These are phyloP conservation scores for Lophiostoma macrostomum DNA, from an alignment of 495 filamentous ascomycete genomes.

Conservation along the genomic window DNA sequence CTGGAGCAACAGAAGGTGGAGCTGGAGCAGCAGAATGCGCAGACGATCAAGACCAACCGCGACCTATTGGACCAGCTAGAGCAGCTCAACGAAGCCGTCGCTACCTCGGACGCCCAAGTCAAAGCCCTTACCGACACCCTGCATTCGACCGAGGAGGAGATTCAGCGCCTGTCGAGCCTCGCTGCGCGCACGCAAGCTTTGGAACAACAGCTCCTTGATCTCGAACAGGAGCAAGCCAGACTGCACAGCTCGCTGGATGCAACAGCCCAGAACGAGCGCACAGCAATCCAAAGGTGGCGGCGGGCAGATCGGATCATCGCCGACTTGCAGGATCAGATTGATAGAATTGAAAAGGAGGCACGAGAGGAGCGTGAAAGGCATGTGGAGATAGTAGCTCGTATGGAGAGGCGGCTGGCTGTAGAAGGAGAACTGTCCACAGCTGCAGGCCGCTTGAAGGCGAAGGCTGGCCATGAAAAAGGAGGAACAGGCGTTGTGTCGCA, in stretches of 20 bases:
- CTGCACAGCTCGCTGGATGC: constrained; percentile 63
- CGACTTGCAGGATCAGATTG: constrained; percentile 79
- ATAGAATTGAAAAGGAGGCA: constrained; percentile 82
- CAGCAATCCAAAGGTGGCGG: constrained; percentile 76
- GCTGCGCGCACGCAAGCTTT: constrained; percentile 71
- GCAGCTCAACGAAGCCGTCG: constrained; percentile 67
- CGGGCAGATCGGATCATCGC: constrained; percentile 71
- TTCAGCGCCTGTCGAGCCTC: constrained; percentile 67
- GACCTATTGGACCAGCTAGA: constrained; percentile 77
- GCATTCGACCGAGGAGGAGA: constrained; percentile 69
- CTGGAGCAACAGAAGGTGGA: constrained; percentile 74
- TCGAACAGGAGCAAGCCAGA: constrained; percentile 76
- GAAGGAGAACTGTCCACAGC: constrained; percentile 70
- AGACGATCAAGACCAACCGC: constrained; percentile 75
- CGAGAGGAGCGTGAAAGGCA: constrained; percentile 79
- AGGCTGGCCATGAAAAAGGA: constrained; percentile 47
- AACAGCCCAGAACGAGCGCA: constrained; percentile 67
- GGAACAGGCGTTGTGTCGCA: constrained; percentile 73
- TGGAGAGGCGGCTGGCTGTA: constrained; percentile 72
- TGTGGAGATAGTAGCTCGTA: constrained; percentile 71
- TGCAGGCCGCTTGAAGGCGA: constrained; percentile 69
- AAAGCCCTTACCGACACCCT: constrained; percentile 68
- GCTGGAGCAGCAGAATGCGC: constrained; percentile 69
- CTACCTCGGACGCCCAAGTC: constrained; percentile 71
- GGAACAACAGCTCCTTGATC: constrained; percentile 68